Base-by-base conservation (phyloP, 495 filamentous ascomycete species). In the Penicillium nucicola region DNA sequence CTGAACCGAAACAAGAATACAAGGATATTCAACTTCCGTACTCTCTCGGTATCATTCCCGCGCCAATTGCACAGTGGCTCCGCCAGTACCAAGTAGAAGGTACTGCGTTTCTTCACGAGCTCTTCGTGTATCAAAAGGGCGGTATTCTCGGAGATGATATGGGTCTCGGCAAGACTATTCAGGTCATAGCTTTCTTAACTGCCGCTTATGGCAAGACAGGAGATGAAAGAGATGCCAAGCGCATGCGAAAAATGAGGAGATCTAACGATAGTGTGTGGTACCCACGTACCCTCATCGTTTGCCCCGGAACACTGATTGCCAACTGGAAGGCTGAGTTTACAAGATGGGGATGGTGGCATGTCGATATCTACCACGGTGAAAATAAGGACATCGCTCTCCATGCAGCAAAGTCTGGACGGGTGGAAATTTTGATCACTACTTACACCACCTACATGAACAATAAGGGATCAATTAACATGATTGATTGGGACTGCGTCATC, bases 101-200 rank as follows among this genome's bases (percentile, higher is more conserved):
- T 19, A 89, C 83, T 8, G 82, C 79, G 14, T 97, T 97, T 62
- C 72, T 98, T 6, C 95, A 98, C 65, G 80, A 90, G 51, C 72
- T 86, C 25, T 98, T 98, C 59, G 87, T 97, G 14, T 93, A 89
- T 58, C 95, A 97, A 52, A 88, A 85, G 49, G 93, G 95, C 4
- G 91, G 89, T 4, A 87, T 98, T 18, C 76, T 98, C 2, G 84
- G 95, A 1, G 93, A 98, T 66, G 93, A 98, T 61, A 98, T 98
- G 93, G 93, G 93, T 28, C 69, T 98, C 25, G 93, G 93, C 0
- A 98, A 98, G 67, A 98, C 93, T 0, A 89, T 98, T 12, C 93
- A 98, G 68, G 90, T 98, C 22, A 95, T 93, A 51, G 89, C 92
- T 0, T 98, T 97, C 57, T 77, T 98, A 30, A 91, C 90, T 0